phyloP scores from a whole-genome alignment of 176 grass and related monocot species.

The Hordeum marinum region DNA sequence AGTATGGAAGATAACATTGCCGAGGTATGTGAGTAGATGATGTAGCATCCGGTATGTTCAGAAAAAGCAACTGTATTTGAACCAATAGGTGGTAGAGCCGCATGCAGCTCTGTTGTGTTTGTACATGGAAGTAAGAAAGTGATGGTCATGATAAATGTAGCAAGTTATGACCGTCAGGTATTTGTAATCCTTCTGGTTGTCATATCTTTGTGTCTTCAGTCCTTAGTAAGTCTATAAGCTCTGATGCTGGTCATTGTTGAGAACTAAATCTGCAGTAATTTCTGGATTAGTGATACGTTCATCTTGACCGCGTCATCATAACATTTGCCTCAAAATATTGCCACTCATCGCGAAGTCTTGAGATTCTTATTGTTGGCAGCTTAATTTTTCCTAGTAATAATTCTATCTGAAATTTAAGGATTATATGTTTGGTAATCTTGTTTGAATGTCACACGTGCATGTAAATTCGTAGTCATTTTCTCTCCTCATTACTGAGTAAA shows the following conservation, averaged over 20 bases:
- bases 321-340: not conserved
- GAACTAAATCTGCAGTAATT: not conserved
- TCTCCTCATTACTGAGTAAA: not conserved
- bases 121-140: not conserved
- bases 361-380: not conserved
- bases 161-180: not conserved
- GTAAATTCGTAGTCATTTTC: not conserved
- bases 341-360: not conserved
- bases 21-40: slow-evolving; percentile 40
- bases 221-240: not conserved
- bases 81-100: not conserved
- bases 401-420: not conserved
- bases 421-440: not conserved
- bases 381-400: not conserved
- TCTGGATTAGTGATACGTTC: not conserved
- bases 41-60: not conserved
- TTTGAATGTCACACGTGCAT: not conserved
- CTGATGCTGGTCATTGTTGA: not conserved
- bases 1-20: slow-evolving; percentile 49
- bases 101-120: not conserved
- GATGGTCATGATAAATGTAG: not conserved
- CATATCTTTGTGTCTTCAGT: not conserved
- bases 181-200: not conserved
- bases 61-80: not conserved
- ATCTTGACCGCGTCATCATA: not conserved